Conservation (phyloP, 1,284 basidiomycete genomes). For the Omphalotus olearius region DNA sequence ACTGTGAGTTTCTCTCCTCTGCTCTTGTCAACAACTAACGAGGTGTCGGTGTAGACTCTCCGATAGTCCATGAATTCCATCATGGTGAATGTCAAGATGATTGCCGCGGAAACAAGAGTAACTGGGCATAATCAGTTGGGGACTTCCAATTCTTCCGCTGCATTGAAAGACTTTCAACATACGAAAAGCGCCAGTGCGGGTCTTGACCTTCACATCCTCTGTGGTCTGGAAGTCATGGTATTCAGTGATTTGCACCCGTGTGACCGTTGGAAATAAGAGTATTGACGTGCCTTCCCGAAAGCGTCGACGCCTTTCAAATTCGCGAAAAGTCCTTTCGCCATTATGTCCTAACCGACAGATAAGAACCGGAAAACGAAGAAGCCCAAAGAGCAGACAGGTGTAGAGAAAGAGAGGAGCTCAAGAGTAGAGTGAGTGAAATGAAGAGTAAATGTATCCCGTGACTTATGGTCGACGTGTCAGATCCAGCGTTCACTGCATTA, state of each 20-base stretch:
- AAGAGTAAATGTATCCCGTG: constrained; percentile 22
- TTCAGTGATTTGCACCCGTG: constrained; percentile 2
- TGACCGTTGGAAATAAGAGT: constrained; percentile 13
- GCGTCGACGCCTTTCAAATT: constrained; percentile 88
- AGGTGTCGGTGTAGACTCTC: constrained; percentile 81
- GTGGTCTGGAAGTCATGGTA: constrained; percentile 64
- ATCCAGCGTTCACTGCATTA: constrained; percentile 6
- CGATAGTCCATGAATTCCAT: constrained; percentile 98
- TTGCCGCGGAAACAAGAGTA: constrained; percentile 87
- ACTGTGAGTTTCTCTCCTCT: constrained; percentile 93
- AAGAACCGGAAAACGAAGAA: not conserved
- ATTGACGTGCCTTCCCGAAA: constrained; percentile 84
- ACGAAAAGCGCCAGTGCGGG: constrained; percentile 89
- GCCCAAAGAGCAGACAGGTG: constrained; percentile 18
- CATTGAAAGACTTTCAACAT: constrained; percentile 27
- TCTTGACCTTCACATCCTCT: constrained; percentile 98
- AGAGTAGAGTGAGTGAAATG: constrained; percentile 20
- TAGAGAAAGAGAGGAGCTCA: constrained; percentile 26
- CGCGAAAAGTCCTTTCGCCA: constrained; percentile 75
- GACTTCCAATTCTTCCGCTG: constrained; percentile 7
- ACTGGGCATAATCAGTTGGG: constrained; percentile 43
- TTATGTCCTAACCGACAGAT: constrained; percentile 25
- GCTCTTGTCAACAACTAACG: constrained; percentile 89
- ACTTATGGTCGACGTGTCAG: constrained; percentile 19
- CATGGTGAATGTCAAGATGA: constrained; percentile 88